Conservation (phyloP, 1,139 yeast genomes). For the Candida gigantensis region DNA sequence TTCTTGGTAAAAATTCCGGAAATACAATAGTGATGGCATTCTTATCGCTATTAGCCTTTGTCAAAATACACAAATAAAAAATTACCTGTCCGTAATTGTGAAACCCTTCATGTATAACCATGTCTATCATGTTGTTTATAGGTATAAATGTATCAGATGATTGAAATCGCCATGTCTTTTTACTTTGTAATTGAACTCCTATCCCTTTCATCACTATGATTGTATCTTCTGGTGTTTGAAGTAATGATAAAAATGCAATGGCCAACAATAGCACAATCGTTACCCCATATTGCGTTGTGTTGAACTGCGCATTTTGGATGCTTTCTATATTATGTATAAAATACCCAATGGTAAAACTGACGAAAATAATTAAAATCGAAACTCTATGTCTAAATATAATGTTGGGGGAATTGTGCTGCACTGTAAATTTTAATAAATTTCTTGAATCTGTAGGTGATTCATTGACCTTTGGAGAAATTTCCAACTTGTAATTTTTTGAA, state of each 20-base stretch:
- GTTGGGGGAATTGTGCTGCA: constrained; percentile 11
- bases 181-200: constrained; percentile 36
- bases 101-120: constrained; percentile 71
- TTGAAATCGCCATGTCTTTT: constrained; percentile 30
- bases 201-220: constrained; percentile 39
- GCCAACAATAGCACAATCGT: constrained; percentile 2
- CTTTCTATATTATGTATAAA: constrained; percentile 2
- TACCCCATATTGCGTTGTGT: constrained; percentile 2
- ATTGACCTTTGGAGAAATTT: constrained; percentile 25
- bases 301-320: constrained; percentile 1
- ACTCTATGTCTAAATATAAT: constrained; percentile 5
- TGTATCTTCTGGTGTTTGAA: constrained; percentile 34
- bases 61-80: constrained; percentile 58
- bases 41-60: constrained; percentile 36
- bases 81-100: constrained; percentile 60
- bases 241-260: constrained; percentile 15
- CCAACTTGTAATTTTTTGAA: constrained; percentile 31
- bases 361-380: constrained; percentile 3
- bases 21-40: constrained; percentile 50
- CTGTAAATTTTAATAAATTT: constrained; percentile 18
- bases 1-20: constrained; percentile 47
- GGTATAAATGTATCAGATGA: constrained; percentile 47
- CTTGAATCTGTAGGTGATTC: constrained; percentile 9
- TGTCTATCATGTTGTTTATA: constrained; percentile 51
- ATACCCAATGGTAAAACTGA: constrained; percentile 5